phyloP scores from a whole-genome alignment of 164 flowering plant genomes.

The Echeveria elegans region DNA sequence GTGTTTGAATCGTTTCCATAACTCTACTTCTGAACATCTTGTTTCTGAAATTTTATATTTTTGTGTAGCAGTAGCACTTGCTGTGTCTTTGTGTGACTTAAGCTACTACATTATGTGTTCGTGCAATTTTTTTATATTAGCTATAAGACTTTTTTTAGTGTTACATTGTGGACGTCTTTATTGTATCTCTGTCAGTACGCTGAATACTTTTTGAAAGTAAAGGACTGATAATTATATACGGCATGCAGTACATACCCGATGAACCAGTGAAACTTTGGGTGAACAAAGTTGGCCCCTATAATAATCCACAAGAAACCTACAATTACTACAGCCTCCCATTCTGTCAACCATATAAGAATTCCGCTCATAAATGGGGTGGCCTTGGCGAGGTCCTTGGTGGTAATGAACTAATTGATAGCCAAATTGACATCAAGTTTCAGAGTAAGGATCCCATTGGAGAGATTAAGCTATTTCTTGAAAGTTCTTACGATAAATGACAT shows the following conservation, averaged over 20 bases:
- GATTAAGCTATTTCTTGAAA: background rate
- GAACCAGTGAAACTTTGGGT: slow-evolving; percentile 19
- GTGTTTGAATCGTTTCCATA: too few species aligned
- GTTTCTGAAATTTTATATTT: too few species aligned
- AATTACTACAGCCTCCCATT: slow-evolving; percentile 95
- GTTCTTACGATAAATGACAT: background rate
- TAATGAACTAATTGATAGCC: slow-evolving; percentile 96
- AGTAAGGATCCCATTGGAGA: slow-evolving; percentile 37
- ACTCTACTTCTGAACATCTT: too few species aligned
- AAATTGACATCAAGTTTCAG: slow-evolving; percentile 63
- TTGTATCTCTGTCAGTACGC: too few species aligned
- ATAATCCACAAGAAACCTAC: slow-evolving; percentile 98
- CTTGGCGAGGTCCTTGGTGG: slow-evolving; percentile 99
- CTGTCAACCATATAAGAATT: slow-evolving; percentile 49
- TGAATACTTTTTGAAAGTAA: too few species aligned
- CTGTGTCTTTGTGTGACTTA: too few species aligned
- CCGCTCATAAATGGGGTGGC: slow-evolving; percentile 96
- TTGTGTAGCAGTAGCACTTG: too few species aligned
- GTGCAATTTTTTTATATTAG: too few species aligned
- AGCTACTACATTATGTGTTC: too few species aligned
- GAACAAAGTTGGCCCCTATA: slow-evolving; percentile 98
- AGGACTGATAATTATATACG: background rate
- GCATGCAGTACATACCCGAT: background rate
- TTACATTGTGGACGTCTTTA: too few species aligned
- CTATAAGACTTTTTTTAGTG: too few species aligned